Conservation (phyloP, 106 monocot genomes). For the Dendrobium chrysotoxum region DNA sequence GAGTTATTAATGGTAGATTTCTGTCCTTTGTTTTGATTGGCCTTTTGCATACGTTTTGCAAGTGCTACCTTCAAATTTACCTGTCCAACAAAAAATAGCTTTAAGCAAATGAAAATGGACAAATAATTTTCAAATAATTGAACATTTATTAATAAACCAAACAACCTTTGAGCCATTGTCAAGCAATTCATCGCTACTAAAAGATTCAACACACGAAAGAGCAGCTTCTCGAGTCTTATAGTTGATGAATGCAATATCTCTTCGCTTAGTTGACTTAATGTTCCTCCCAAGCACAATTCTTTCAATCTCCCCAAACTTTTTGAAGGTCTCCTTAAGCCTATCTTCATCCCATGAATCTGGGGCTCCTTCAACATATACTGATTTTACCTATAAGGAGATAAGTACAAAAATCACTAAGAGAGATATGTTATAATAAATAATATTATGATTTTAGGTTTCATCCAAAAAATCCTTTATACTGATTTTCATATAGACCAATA, state of each 20-base stretch:
- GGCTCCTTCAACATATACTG: constrained; percentile 78
- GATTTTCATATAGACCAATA: background rate
- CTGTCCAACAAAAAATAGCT: constrained; percentile 23
- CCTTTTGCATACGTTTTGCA: constrained; percentile 69
- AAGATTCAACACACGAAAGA: constrained; percentile 67
- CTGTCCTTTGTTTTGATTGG: constrained; percentile 51
- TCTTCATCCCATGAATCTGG: constrained; percentile 77
- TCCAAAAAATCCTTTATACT: background rate
- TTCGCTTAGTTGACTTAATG: constrained; percentile 69
- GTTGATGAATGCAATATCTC: constrained; percentile 86
- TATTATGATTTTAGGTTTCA: background rate
- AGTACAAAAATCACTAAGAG: background rate
- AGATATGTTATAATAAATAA: background rate
- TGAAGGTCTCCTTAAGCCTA: constrained; percentile 54
- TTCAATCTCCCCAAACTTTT: constrained; percentile 78
- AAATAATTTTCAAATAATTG: background rate
- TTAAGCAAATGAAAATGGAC: background rate
- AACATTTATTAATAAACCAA: constrained; percentile 3
- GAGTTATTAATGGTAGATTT: constrained; percentile 31
- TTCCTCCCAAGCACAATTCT: constrained; percentile 73
- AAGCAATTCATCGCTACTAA: constrained; percentile 50
- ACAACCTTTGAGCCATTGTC: constrained; percentile 62
- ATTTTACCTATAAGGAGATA: constrained; percentile 60
- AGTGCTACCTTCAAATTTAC: constrained; percentile 77
- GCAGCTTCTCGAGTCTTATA: constrained; percentile 78